phyloP scores from a whole-genome alignment of 2,329 filamentous ascomycete genomes.

The Alternaria hordeiaustralica region DNA sequence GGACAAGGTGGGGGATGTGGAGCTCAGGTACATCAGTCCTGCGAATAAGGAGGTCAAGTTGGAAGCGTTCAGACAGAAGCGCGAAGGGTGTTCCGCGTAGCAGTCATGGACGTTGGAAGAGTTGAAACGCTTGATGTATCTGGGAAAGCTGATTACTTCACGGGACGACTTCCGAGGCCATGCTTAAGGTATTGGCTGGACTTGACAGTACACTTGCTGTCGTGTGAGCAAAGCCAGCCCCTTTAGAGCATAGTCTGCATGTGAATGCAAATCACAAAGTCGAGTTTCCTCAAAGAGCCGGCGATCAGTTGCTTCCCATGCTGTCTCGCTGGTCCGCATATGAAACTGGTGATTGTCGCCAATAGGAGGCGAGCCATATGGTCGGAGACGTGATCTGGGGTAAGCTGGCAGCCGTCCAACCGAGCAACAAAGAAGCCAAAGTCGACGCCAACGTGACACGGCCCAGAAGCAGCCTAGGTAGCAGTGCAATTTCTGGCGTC shows the following conservation, averaged over 20 bases:
- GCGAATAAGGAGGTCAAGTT: conserved; percentile 44
- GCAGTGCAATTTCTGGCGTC: not conserved
- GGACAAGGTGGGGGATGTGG: conserved; percentile 33
- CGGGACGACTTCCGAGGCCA: not conserved
- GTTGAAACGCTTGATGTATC: not conserved
- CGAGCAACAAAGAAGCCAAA: not conserved
- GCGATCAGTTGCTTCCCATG: not conserved
- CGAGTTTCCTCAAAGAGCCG: not conserved
- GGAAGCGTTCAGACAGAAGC: conserved; percentile 40
- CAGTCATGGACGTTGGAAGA: not conserved
- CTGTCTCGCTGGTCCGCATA: conserved; percentile 1
- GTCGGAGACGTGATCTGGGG: not conserved
- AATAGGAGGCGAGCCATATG: conserved; percentile 6
- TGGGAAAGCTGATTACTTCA: not conserved
- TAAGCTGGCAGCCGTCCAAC: not conserved
- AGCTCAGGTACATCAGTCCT: conserved; percentile 40
- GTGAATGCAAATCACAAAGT: not conserved
- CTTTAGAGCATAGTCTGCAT: not conserved
- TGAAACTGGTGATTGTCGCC: conserved; percentile 3
- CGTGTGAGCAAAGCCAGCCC: not conserved
- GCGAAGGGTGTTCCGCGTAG: conserved; percentile 8
- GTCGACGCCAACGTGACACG: not conserved
- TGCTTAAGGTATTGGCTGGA: not conserved
- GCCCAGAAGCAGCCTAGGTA: conserved; percentile 1
- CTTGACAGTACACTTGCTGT: not conserved